phyloP scores from a whole-genome alignment of 1,284 basidiomycete genomes.

The Trichosporon inkin region DNA sequence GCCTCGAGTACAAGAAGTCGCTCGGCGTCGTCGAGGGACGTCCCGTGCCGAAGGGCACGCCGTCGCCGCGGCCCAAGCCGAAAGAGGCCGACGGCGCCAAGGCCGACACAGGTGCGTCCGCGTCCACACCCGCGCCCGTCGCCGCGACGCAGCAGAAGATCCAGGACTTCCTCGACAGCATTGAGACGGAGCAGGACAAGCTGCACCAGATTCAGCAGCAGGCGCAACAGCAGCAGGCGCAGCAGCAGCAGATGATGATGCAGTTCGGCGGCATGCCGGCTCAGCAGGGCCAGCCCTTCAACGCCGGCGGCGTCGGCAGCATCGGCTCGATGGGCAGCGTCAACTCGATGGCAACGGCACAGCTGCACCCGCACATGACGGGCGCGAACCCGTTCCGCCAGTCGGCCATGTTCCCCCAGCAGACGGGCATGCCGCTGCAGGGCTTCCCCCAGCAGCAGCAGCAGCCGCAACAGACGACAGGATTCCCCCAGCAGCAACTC shows the following conservation, averaged over 20 bases:
- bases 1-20: constrained; percentile 83
- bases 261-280: constrained; percentile 1
- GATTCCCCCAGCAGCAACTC: constrained; percentile 54
- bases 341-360: constrained; percentile 7
- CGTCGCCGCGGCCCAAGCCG: constrained; percentile 8
- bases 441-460: constrained; percentile 56
- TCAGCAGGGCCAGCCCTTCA: constrained; percentile 15
- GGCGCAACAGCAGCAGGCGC: too few relatives aligned
- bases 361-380: constrained; percentile 28
- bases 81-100: constrained; percentile 7
- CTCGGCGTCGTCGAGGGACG: constrained; percentile 67
- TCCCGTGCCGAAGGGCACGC: constrained; percentile 2
- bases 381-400: constrained; percentile 69
- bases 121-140: constrained; percentile 25
- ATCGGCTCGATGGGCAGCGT: constrained; percentile 13
- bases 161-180: constrained; percentile 86
- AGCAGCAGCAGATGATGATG: constrained; percentile 12
- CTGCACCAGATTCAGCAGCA: constrained; percentile 3
- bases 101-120: constrained; percentile 18
- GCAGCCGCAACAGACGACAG: constrained; percentile 58
- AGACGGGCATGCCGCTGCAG: constrained; percentile 58
- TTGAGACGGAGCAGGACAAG: constrained; percentile 68
- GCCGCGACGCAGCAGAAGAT: constrained; percentile 51
- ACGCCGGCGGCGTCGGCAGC: constrained; percentile 26
- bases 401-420: constrained; percentile 53